These are phyloP conservation scores for Thymus quinquecostatus DNA, from an alignment of 257 asterid genomes.

Conservation along the genomic window DNA sequence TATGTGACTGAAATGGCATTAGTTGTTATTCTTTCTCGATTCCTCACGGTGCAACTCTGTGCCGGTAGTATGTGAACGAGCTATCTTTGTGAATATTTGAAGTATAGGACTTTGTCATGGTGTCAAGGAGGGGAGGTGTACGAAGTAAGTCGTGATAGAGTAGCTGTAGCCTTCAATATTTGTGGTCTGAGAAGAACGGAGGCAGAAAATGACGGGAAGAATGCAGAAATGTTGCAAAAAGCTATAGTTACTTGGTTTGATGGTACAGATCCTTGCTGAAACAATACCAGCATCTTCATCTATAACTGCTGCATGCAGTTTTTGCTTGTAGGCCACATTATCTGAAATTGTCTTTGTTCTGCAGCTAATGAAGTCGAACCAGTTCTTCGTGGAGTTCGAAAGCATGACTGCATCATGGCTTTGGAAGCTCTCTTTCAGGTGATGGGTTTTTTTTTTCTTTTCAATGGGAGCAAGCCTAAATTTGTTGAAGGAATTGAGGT, in stretches of 20 bases:
- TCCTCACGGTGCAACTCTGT: neutral
- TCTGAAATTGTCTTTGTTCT: too few species aligned
- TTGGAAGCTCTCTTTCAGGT: slow-evolving; percentile 33
- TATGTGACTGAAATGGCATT: neutral
- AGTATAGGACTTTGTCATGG: slow-evolving; percentile 43
- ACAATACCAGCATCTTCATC: too few species aligned
- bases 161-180: slow-evolving; percentile 56
- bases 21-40: neutral
- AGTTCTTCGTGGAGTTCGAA: slow-evolving; percentile 50
- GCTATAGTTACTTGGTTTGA: slow-evolving; percentile 54
- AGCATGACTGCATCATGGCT: slow-evolving; percentile 48
- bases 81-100: neutral
- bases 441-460: neutral
- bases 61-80: neutral
- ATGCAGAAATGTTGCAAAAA: slow-evolving; percentile 35
- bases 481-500: neutral
- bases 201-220: slow-evolving; percentile 38
- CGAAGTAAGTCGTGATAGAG: slow-evolving; percentile 58
- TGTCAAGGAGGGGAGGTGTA: slow-evolving; percentile 71
- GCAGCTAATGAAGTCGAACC: slow-evolving; percentile 56
- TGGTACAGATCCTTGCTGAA: slow-evolving; percentile 34
- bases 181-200: slow-evolving; percentile 31
- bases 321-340: too few species aligned
- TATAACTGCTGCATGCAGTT: too few species aligned
- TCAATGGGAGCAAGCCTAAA: neutral